phyloP scores from a whole-genome alignment of 2,329 filamentous ascomycete genomes.

The Stagonosporopsis cucurbitacearum region DNA sequence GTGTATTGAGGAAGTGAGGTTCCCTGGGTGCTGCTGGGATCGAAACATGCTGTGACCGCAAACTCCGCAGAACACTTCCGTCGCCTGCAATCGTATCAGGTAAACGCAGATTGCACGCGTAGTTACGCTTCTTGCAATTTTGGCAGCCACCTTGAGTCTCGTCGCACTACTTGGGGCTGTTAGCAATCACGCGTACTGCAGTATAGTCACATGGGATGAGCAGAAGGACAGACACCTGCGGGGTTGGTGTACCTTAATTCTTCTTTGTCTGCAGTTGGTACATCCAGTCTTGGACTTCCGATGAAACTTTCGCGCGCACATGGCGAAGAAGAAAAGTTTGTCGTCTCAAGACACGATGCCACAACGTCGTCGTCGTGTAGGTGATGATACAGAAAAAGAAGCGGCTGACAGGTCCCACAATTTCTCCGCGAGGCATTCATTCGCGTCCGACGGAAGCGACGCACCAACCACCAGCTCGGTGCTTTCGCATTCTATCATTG shows the following conservation, averaged over 20 bases:
- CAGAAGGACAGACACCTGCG: background rate
- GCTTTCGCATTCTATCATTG: background rate
- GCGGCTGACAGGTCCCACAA: background rate
- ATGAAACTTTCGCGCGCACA: background rate
- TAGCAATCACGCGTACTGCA: background rate
- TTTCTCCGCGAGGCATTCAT: background rate
- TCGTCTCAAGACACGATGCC: background rate
- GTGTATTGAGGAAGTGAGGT: slow-evolving; percentile 19
- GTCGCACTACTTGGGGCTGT: slow-evolving; percentile 12
- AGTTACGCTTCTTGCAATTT: slow-evolving; percentile 5
- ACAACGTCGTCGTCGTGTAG: background rate
- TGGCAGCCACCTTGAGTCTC: slow-evolving; percentile 2
- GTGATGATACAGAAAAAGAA: background rate
- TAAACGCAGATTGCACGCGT: slow-evolving; percentile 26
- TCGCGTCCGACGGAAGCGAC: background rate
- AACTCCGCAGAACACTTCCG: background rate
- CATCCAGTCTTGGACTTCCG: slow-evolving; percentile 8
- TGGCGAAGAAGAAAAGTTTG: background rate
- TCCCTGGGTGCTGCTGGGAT: slow-evolving; percentile 8
- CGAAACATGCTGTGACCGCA: background rate
- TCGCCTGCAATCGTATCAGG: slow-evolving; percentile 18
- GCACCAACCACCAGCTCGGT: background rate
- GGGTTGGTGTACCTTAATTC: slow-evolving; percentile 6
- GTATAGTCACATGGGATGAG: background rate
- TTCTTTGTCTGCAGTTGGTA: slow-evolving; percentile 12